A percentile compares a stretch with the other conserved stretches of the same genome.
Conservation (phyloP, 2,329 filamentous ascomycete genomes). For the Calonectria pseudoturangicola region DNA sequence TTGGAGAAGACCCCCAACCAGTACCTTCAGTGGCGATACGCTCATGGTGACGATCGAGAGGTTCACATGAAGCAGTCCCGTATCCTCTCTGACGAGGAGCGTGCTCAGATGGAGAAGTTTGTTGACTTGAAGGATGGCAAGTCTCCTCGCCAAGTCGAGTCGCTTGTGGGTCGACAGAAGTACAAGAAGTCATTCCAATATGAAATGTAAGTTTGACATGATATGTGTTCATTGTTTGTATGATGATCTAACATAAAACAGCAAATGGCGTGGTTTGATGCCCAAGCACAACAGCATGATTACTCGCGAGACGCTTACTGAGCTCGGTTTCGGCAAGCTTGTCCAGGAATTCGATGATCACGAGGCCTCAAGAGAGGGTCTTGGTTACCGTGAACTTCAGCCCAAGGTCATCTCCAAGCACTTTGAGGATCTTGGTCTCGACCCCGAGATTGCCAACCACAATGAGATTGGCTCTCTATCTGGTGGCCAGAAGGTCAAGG, state of each 20-base stretch:
- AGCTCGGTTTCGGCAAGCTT: slow-evolving; percentile 92
- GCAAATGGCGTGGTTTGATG: slow-evolving; percentile 91
- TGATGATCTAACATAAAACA: slow-evolving; percentile 60
- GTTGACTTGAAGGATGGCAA: slow-evolving; percentile 91
- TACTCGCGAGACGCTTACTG: slow-evolving; percentile 91
- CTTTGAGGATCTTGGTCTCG: slow-evolving; percentile 96
- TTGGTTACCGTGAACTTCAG: slow-evolving; percentile 95
- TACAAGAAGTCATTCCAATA: slow-evolving; percentile 99
- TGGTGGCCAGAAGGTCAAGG: slow-evolving; percentile 99
- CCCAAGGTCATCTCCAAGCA: slow-evolving; percentile 97
- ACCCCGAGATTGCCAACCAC: slow-evolving; percentile 98
- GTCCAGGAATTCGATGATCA: slow-evolving; percentile 99
- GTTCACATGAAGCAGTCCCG: slow-evolving; percentile 98
- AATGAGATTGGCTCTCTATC: slow-evolving; percentile 97
- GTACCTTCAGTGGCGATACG: slow-evolving; percentile 99
- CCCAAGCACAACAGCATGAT: slow-evolving; percentile 96
- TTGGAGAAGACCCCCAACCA: slow-evolving; percentile 99
- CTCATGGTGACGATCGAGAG: slow-evolving; percentile 96
- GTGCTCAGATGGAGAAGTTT: slow-evolving; percentile 92
- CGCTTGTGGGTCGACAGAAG: slow-evolving; percentile 96
- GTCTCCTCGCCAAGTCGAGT: slow-evolving; percentile 85
- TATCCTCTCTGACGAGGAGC: slow-evolving; percentile 88
- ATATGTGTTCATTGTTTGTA: not conserved
- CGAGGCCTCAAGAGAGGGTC: slow-evolving; percentile 97
- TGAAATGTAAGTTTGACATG: slow-evolving; percentile 80